A percentile compares a stretch with the other conserved stretches of the same genome.
Evolutionary conservation across 2,329 filamentous ascomycete genomes (phyloP).

Genomic region (Metarhizium humberi): DNA sequence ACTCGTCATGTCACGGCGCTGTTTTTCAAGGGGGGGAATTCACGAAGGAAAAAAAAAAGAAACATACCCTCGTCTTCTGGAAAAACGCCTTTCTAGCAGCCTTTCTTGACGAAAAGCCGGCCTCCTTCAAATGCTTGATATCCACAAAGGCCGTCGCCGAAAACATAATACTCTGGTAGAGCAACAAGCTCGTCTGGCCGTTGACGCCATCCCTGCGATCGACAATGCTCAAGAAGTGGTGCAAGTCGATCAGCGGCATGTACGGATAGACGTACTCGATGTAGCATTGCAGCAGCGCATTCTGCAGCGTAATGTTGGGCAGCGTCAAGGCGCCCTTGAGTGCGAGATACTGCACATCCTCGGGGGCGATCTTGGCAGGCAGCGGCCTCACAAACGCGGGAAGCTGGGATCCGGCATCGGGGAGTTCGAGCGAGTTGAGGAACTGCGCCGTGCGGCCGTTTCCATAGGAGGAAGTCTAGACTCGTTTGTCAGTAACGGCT

Average conservation of each 20-base stretch:
- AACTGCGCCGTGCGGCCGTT: constrained; percentile 32
- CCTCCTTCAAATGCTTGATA: constrained; percentile 63
- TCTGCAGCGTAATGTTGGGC: constrained; percentile 60
- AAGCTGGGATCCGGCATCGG: constrained; percentile 37
- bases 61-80: constrained; percentile 69
- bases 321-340: constrained; percentile 78
- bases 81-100: constrained; percentile 83
- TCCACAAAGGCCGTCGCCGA: constrained; percentile 83
- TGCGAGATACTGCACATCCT: constrained; percentile 76
- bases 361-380: constrained; percentile 63
- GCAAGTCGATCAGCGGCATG: constrained; percentile 75
- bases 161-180: constrained; percentile 95
- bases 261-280: constrained; percentile 88
- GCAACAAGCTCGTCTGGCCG: constrained; percentile 69
- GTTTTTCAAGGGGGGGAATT: no score
- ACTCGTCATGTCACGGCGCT: neutral
- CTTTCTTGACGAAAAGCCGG: constrained; percentile 70
- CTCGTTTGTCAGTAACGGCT: neutral
- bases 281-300: constrained; percentile 73
- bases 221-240: constrained; percentile 50
- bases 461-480: constrained; percentile 17
- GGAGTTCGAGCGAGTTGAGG: constrained; percentile 37
- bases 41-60: constrained; percentile 1
- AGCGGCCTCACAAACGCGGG: constrained; percentile 70
- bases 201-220: constrained; percentile 58